phyloP scores from a whole-genome alignment of 2,329 filamentous ascomycete genomes.

The Hypoxylon sp. region DNA sequence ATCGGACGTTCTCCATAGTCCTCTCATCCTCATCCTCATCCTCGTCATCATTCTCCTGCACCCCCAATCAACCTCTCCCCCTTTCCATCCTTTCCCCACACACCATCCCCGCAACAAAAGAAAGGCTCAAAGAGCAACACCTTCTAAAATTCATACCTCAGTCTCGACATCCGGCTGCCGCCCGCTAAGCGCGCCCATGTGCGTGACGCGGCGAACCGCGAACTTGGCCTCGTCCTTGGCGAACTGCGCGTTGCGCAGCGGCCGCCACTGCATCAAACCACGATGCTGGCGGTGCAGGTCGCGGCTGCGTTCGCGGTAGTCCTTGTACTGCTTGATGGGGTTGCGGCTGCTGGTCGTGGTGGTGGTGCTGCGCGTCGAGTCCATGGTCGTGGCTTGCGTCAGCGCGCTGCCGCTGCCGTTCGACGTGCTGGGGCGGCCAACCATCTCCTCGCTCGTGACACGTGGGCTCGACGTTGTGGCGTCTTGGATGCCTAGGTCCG shows the following conservation, averaged over 20 bases:
- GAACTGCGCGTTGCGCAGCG: conserved; percentile 84
- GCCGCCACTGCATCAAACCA: conserved; percentile 94
- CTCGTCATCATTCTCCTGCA: no score
- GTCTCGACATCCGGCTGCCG: conserved; percentile 90
- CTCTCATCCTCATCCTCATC: no score
- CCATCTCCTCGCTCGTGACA: conserved; percentile 12
- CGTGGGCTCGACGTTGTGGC: conserved; percentile 47
- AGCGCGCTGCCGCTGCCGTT: conserved; percentile 30
- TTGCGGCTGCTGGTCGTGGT: conserved; percentile 52
- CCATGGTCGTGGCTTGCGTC: conserved; percentile 36
- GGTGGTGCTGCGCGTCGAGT: conserved; percentile 38
- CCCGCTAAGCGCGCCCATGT: conserved; percentile 79
- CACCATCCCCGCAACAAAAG: neutral
- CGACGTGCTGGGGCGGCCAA: conserved; percentile 14
- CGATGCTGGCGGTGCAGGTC: conserved; percentile 86
- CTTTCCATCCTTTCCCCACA: neutral
- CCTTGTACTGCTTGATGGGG: conserved; percentile 65
- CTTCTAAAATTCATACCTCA: conserved; percentile 57
- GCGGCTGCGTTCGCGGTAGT: conserved; percentile 73
- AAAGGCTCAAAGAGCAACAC: conserved; percentile 2
- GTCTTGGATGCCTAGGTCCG: conserved; percentile 50
- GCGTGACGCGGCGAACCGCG: conserved; percentile 77
- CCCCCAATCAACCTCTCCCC: no score
- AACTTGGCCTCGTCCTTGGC: conserved; percentile 87
- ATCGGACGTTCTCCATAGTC: no score